Evolutionary conservation across 2,329 filamentous ascomycete species (phyloP), one percentile per base, ranked within the genome.

Genomic region (Tetracladium maxilliforme): DNA sequence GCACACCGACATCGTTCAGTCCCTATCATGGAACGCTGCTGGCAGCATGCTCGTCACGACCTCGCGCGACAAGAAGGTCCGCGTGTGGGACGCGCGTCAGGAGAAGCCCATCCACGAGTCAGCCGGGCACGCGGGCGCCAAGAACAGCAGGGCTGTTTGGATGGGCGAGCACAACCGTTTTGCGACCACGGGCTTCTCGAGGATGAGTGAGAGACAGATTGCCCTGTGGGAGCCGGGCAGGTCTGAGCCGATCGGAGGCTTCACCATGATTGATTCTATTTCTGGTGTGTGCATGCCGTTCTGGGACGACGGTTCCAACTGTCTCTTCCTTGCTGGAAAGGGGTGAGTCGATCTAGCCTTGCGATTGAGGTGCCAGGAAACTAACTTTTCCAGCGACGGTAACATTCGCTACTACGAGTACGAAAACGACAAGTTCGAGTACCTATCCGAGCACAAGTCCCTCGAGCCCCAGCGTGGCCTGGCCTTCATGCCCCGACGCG

Each of bases 331-430:
- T 46, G 90, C 90, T 42, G 90, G 90, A 48, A 95, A 95, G 62
- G 90, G 87, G 82, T 87, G 54, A 60, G 78, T 55, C 18, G 4
- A 19, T 16, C 16, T 14, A 14, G 17, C 20, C 6, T 23, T 19
- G 19, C 20, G n/a, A 10, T n/a, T n/a, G n/a, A n/a, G n/a, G n/a
- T n/a, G n/a, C n/a, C n/a, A n/a, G n/a, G n/a, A n/a, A n/a, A 28
- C 34, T 38, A 32, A 35, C 21, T 10, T 7, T 8, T 16, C 10
- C 33, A 90, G 82, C 52, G 90, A 98, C 47, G 90, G 90, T 44
- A 98, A 98, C 55, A 98, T 98, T 46, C 86, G 90, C 35, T 98
- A 98, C 64, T 98, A 81, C 51, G 90, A 98, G 55, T 92, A 92
- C 45, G 81, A 92, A 48, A 92, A 95, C 55, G 87, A 95, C 64